phyloP scores from a whole-genome alignment of 2,329 filamentous ascomycete genomes.

The Sordariomycetes sp. region DNA sequence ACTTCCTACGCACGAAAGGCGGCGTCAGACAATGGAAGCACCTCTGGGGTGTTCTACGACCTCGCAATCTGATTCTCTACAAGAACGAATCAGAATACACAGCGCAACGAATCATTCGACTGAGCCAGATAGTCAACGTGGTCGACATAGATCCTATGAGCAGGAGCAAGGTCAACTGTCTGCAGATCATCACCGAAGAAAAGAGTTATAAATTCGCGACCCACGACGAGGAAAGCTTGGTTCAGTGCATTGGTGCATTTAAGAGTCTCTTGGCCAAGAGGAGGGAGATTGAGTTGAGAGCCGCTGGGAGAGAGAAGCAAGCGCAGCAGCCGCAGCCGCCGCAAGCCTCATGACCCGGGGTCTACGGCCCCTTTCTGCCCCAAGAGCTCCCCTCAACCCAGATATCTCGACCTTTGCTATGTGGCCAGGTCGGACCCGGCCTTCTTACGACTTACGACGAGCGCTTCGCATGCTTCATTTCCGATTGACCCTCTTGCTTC shows the following conservation, averaged over 20 bases:
- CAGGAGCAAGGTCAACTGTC: slow-evolving; percentile 73
- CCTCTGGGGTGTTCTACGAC: slow-evolving; percentile 83
- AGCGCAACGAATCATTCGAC: slow-evolving; percentile 70
- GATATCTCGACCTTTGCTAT: too few species aligned
- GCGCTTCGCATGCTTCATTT: too few species aligned
- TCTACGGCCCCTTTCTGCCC: too few species aligned
- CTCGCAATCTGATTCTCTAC: slow-evolving; percentile 79
- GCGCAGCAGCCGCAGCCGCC: too few species aligned
- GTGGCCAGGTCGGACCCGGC: too few species aligned
- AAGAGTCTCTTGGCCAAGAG: slow-evolving; percentile 75
- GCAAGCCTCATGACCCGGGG: too few species aligned
- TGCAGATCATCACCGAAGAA: slow-evolving; percentile 91
- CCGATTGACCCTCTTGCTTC: too few species aligned
- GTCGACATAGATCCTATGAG: slow-evolving; percentile 88
- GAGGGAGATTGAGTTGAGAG: slow-evolving; percentile 49
- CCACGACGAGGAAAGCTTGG: slow-evolving; percentile 69
- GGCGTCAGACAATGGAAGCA: slow-evolving; percentile 91
- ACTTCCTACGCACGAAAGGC: slow-evolving; percentile 71
- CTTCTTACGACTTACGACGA: too few species aligned
- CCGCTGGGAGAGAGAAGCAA: slow-evolving; percentile 16
- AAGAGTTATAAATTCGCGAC: slow-evolving; percentile 73
- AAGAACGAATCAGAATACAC: slow-evolving; percentile 90
- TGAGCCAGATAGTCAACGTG: slow-evolving; percentile 74
- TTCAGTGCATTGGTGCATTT: slow-evolving; percentile 80
- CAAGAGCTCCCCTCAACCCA: too few species aligned